phyloP scores from a whole-genome alignment of 1,139 yeast genomes.

The Saccharomyces pastorianus region DNA sequence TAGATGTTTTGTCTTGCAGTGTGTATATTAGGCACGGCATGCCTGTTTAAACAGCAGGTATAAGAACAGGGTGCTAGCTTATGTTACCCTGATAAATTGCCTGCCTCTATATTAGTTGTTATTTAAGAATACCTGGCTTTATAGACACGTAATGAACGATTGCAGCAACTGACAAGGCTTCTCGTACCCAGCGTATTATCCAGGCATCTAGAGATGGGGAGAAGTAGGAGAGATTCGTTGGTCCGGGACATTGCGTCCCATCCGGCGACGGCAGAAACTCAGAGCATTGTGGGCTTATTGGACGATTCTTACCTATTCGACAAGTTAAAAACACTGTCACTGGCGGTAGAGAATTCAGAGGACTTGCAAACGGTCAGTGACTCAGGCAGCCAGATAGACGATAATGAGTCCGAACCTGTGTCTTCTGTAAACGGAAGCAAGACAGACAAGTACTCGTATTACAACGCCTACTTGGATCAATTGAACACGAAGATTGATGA shows the following conservation, averaged over 20 bases:
- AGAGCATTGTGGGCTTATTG: conserved; percentile 14
- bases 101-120: not conserved
- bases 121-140: not conserved
- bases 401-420: not conserved
- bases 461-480: conserved; percentile 12
- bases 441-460: not conserved
- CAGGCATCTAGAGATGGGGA: conserved; percentile 10
- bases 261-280: conserved; percentile 8
- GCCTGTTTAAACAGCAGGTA: not conserved
- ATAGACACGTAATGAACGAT: not conserved
- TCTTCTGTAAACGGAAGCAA: not conserved
- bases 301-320: conserved; percentile 24
- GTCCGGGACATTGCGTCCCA: conserved; percentile 26
- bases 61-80: not conserved
- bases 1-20: not conserved
- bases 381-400: not conserved
- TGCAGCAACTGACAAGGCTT: not conserved
- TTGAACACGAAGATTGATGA: conserved; percentile 16
- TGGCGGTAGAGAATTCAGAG: conserved; percentile 5
- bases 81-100: not conserved
- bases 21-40: not conserved
- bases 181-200: not conserved
- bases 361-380: not conserved
- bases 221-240: conserved; percentile 24
- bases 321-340: conserved; percentile 18